Evolutionary conservation across 2,329 filamentous ascomycete species (phyloP).

Genomic region (Nothophoma quercina): DNA sequence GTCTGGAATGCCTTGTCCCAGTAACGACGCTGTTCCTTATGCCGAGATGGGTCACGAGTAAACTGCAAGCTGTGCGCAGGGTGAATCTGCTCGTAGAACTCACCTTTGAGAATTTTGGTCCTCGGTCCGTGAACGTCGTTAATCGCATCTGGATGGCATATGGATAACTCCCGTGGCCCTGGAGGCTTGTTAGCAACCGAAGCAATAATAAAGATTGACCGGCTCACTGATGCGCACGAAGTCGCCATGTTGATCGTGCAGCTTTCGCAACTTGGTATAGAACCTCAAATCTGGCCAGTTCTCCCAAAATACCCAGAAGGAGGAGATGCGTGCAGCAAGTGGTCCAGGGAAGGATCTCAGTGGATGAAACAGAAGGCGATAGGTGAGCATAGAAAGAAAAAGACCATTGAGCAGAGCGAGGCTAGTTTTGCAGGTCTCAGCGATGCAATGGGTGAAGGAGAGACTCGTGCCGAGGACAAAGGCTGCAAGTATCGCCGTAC

Average conservation of each 20-base stretch:
- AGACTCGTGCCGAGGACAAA: neutral
- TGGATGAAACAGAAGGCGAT: constrained; percentile 22
- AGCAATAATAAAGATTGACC: accelerated
- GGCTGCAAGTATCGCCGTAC: neutral
- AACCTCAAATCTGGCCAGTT: constrained; percentile 20
- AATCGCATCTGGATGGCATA: constrained; percentile 30
- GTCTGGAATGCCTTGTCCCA: constrained; percentile 40
- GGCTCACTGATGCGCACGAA: constrained; percentile 30
- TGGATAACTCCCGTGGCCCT: constrained; percentile 35
- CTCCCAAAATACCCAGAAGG: constrained; percentile 24
- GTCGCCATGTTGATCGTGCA: constrained; percentile 27
- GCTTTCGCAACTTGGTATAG: constrained; percentile 18
- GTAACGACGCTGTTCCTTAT: constrained; percentile 30
- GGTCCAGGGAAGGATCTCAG: constrained; percentile 20
- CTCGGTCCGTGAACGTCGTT: constrained; percentile 26
- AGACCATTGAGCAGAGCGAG: neutral
- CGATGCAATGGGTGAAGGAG: neutral
- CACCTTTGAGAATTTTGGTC: constrained; percentile 30
- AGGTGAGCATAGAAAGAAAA: constrained; percentile 8
- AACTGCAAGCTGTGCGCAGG: constrained; percentile 30
- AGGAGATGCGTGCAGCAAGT: constrained; percentile 20
- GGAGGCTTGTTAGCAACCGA: neutral
- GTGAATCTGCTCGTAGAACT: constrained; percentile 34
- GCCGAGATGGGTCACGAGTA: constrained; percentile 29
- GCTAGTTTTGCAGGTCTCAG: neutral